Base-by-base conservation (phyloP, 495 filamentous ascomycete species). In the Trichoderma asperelloides region DNA sequence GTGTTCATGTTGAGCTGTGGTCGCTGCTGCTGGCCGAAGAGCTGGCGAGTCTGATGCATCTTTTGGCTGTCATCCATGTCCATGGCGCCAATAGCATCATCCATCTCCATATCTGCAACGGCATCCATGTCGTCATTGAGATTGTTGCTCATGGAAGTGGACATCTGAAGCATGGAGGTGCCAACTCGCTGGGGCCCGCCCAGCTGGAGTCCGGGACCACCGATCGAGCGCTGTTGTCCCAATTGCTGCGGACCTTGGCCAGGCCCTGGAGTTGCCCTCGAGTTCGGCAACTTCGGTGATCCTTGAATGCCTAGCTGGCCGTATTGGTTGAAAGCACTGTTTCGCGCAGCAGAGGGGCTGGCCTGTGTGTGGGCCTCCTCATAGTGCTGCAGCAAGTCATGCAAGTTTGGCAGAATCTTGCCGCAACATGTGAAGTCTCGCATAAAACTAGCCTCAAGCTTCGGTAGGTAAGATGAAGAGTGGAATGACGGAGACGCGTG, bases 361-460 rank as follows among this genome's bases (percentile, higher is more conserved):
- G 75, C 72, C 69, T 75, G 69, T 55, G 72, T 55, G 78, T 98
- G 95, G 62, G 87, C 82, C 76, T 97, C 93, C 78, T 98, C 95
- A 76, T 97, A 98, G 75, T 98, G 95, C 71, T 96, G 92, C 63
- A 98, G 80, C 27, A 98, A 85, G 74, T 98, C 95, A 75, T 98
- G 95, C 69, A 98, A 85, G 12, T 92, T 93, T 55, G 93, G 88
- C 72, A 97, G 83, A 25, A 86, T 94, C 70, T 89, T 80, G 70
- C 90, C 92, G 79, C 95, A 98, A 81, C 95, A 98, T 57, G 86
- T 88, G 78, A 97, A 98, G 79, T 98, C 92, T 71, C 87, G 88
- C 91, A 97, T 93, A 75, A 97, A 98, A 74, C 91, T 92, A 65
- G 96, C 96, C 79, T 98, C 95, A 74, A 98, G 85, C 77, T 97